Evolutionary conservation across 83 land plant species (phyloP).

Genomic region (Picea abies): DNA sequence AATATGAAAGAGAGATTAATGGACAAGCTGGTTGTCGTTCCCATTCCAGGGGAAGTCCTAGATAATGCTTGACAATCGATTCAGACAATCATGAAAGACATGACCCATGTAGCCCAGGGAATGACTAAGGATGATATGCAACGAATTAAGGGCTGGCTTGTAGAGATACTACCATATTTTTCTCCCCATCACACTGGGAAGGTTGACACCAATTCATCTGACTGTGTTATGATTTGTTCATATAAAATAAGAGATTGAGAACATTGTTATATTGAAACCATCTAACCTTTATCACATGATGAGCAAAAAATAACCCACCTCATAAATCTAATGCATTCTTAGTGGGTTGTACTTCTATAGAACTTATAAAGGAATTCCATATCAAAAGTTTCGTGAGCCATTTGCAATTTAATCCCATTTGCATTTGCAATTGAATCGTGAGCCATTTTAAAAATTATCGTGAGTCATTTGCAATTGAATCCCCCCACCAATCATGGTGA

Average conservation of each 20-base stretch:
- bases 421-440: too few relatives aligned
- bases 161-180: neutral
- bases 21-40: neutral
- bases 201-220: slow-evolving; percentile 9
- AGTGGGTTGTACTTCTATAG: neutral
- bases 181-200: slow-evolving; percentile 24
- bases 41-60: too few relatives aligned
- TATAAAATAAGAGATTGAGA: neutral
- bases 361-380: neutral
- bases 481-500: neutral
- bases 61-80: too few relatives aligned
- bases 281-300: neutral
- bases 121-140: too few relatives aligned
- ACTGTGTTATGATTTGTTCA: neutral
- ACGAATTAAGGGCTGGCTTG: too few relatives aligned
- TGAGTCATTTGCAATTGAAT: neutral
- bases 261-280: neutral
- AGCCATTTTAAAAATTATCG: too few relatives aligned
- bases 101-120: too few relatives aligned
- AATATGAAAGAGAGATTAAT: slow-evolving; percentile 23
- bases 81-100: too few relatives aligned
- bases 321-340: neutral
- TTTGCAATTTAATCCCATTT: too few relatives aligned
- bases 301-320: neutral
- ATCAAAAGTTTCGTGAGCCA: neutral